Base-by-base conservation (phyloP, 768 basidiomycete species). In the Rubroboletus satanas region DNA sequence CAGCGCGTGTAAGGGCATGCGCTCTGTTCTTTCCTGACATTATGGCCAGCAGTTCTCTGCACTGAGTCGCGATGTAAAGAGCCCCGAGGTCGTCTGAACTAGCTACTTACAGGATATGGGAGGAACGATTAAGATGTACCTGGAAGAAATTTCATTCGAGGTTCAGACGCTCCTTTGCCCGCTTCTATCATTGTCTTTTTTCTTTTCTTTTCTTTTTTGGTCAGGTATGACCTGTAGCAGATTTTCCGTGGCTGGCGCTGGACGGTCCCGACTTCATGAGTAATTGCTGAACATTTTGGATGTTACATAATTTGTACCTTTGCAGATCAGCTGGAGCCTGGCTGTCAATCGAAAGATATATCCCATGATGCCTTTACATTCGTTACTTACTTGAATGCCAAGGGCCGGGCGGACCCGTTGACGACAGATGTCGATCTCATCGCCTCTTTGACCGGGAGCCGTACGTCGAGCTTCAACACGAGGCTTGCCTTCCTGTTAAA, bases 41-140 rank as follows among this genome's bases (percentile, higher is more conserved):
- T 23, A 6, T 18, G 38, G 4, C 2, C 17, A 51, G 56, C 59
- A 69, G 52, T 69, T 59, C 53, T 67, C 67, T 41, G 49, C 67
- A 0, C 38, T 50, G 35, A 60, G 33, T 4, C 26, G 46, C 4
- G 67, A 68, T 5, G 0, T 58, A 43, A 68, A 68, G 47, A 52
- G 52, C 17, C 59, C 66, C 17, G 45, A 62, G 11, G 65, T 59
- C 12, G 67, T 67, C 15, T 67, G 32, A 56, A 26, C 18, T 32
- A 4, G 11, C 14, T 39, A n/a, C 7, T 15, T 28, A 23, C 29
- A 10, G 23, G 21, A 17, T 37, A 35, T 21, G 43, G 42, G 31
- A 45, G 0, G 47, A 43, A 56, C 28, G 21, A 23, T 41, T 26
- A 49, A 44, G 46, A 39, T 45, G 54, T 56, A 56, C 47, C 29